Evolutionary conservation across 306 rosid genomes (phyloP).

Genomic region (Fragaria nilgerrensis): DNA sequence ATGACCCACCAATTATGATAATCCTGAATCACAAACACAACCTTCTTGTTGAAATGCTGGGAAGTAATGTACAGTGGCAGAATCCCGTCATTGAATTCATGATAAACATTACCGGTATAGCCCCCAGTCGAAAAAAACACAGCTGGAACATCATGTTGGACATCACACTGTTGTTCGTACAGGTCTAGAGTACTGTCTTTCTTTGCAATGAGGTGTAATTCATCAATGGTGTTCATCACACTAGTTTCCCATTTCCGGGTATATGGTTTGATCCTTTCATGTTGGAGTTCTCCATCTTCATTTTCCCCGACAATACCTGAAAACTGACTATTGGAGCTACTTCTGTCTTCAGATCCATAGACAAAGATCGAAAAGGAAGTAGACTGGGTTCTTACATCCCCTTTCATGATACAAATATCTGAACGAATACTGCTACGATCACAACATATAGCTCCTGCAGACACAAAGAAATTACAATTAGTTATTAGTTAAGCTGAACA

Average conservation of each 20-base stretch:
- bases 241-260: conserved; percentile 92
- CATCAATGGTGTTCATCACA: conserved; percentile 74
- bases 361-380: conserved; percentile 69
- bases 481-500: background rate
- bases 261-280: conserved; percentile 71
- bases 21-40: conserved; percentile 82
- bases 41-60: conserved; percentile 72
- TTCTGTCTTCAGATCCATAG: conserved; percentile 39
- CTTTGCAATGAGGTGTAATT: conserved; percentile 56
- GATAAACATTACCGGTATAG: conserved; percentile 89
- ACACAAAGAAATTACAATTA: background rate
- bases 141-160: conserved; percentile 75
- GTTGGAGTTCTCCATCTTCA: conserved; percentile 37
- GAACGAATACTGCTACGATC: conserved; percentile 79
- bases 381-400: conserved; percentile 73
- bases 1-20: conserved; percentile 87
- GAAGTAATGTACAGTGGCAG: conserved; percentile 84
- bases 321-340: conserved; percentile 8
- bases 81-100: conserved; percentile 94
- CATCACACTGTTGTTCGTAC: conserved; percentile 49
- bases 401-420: conserved; percentile 85
- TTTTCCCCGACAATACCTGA: conserved; percentile 17
- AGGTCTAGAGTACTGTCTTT: conserved; percentile 26
- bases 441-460: conserved; percentile 76
- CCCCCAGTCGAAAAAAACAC: conserved; percentile 97